phyloP scores from a whole-genome alignment of 768 basidiomycete genomes.

The Tephrocybe rancida region DNA sequence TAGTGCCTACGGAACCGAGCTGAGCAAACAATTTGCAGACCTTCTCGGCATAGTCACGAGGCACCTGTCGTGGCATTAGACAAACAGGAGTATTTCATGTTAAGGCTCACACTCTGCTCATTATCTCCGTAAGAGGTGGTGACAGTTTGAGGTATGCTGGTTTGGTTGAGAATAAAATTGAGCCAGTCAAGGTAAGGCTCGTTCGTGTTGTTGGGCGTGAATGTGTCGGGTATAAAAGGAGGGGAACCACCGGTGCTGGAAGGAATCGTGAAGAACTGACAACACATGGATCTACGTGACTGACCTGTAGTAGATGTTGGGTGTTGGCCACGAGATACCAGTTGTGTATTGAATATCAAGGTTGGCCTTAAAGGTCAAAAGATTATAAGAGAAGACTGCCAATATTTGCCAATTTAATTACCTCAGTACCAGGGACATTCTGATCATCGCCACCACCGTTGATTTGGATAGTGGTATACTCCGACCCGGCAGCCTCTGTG shows the following conservation, averaged over 20 bases:
- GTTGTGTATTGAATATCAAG: constrained; percentile 71
- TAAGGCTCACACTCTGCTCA: constrained; percentile 43
- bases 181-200: constrained; percentile 73
- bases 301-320: constrained; percentile 60
- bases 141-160: constrained; percentile 55
- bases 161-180: constrained; percentile 46
- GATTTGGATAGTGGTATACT: constrained; percentile 42
- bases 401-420: constrained; percentile 11
- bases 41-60: constrained; percentile 53
- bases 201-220: constrained; percentile 53
- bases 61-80: constrained; percentile 38
- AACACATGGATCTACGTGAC: background rate
- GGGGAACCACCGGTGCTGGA: constrained; percentile 63
- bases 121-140: constrained; percentile 69
- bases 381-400: background rate
- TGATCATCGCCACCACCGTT: constrained; percentile 62
- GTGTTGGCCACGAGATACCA: constrained; percentile 61
- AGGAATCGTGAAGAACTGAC: background rate
- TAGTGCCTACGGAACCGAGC: constrained; percentile 59
- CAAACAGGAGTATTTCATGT: too few relatives aligned
- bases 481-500: constrained; percentile 44
- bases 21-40: constrained; percentile 67
- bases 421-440: constrained; percentile 57
- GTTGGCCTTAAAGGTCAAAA: constrained; percentile 45
- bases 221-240: constrained; percentile 54